These are phyloP conservation scores for Populus simonii DNA, from an alignment of 345 rosid genomes.

Conservation along the genomic window DNA sequence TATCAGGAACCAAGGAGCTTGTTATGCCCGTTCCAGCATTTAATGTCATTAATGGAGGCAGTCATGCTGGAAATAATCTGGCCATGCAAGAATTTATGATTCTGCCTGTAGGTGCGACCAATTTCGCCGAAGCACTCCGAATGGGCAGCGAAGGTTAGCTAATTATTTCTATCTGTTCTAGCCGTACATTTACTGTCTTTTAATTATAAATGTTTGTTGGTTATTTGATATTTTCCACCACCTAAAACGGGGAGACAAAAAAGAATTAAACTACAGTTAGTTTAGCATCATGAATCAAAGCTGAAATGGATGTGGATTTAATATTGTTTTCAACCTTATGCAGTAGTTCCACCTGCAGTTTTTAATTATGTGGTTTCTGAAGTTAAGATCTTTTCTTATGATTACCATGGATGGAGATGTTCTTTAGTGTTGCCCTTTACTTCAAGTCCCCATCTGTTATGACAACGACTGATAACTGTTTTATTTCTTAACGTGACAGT, in stretches of 20 bases:
- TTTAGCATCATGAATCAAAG: no score
- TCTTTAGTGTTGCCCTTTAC: neutral
- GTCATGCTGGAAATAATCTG: conserved; percentile 95
- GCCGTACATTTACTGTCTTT: no score
- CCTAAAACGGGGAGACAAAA: no score
- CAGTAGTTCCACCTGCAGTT: no score
- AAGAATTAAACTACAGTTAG: no score
- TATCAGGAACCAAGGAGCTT: conserved; percentile 85
- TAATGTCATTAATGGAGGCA: conserved; percentile 94
- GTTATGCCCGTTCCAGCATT: conserved; percentile 98
- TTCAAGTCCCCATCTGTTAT: neutral
- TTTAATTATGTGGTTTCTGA: neutral
- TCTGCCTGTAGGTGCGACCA: conserved; percentile 82
- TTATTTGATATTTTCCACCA: no score
- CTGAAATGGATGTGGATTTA: no score
- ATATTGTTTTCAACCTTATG: no score
- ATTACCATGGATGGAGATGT: neutral
- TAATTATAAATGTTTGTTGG: no score
- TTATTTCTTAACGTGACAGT: conserved; percentile 37
- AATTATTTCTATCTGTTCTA: neutral
- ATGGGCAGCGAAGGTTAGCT: conserved; percentile 97
- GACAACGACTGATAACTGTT: neutral
- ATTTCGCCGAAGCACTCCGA: conserved; percentile 79
- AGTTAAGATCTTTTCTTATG: neutral
- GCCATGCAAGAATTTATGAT: conserved; percentile 99